Evolutionary conservation across 139 green algal species (phyloP).

Genomic region (Picochlorum costavermella): DNA sequence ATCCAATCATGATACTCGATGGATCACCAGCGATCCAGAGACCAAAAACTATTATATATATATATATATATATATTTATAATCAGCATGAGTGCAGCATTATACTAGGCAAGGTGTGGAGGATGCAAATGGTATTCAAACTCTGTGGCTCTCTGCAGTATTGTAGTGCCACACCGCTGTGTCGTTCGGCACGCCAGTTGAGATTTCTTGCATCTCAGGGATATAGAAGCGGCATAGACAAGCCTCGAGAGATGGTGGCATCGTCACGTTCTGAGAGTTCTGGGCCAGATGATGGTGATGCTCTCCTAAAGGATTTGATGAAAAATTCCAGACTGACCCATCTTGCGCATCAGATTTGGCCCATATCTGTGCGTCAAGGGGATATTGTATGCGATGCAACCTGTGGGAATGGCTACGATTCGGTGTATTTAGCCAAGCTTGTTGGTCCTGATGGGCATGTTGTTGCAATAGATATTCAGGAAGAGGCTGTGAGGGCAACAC

Average conservation of each 20-base stretch:
- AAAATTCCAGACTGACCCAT: conserved; percentile 19
- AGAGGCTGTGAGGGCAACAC: not conserved
- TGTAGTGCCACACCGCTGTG: too few species aligned
- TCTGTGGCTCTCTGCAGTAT: too few species aligned
- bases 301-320: conserved; percentile 6
- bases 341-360: conserved; percentile 22
- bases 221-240: too few species aligned
- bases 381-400: conserved; percentile 42
- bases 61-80: too few species aligned
- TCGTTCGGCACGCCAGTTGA: too few species aligned
- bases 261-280: not conserved
- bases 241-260: not conserved
- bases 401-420: conserved; percentile 61
- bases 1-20: too few species aligned
- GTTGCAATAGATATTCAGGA: conserved; percentile 56
- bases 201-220: too few species aligned
- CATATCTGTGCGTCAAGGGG: conserved; percentile 39
- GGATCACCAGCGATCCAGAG: too few species aligned
- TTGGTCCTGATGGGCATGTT: conserved; percentile 41
- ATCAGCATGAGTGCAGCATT: too few species aligned
- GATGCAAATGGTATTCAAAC: too few species aligned
- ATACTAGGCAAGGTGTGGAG: too few species aligned
- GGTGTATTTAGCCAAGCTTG: conserved; percentile 36
- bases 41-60: too few species aligned
- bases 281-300: not conserved